Evolutionary conservation across 2,329 filamentous ascomycete genomes (phyloP), one percentile per base, ranked within the genome.

Genomic region (Chaetothyriales sp.): DNA sequence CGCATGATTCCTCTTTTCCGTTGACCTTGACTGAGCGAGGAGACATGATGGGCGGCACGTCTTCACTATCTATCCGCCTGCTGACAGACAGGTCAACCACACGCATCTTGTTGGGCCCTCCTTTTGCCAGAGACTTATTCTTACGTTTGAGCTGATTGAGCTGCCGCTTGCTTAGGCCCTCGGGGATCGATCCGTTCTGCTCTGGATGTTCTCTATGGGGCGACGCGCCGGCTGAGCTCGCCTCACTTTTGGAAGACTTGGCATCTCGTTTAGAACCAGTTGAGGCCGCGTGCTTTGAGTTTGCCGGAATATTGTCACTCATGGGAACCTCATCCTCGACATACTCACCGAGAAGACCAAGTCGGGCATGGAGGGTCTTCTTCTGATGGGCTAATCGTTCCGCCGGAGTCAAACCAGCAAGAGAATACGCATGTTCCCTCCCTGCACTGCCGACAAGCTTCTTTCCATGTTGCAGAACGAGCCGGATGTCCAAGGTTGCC

Each of bases 91-190:
- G 74, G 64, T 98, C 92, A 45, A 95, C 88, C 46, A 95, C 84
- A 0, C 86, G 82, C 49, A 86, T 83, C 65, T 95, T 96, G 57
- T 84, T 90, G 51, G 89, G 86, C 49, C 90, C 86, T 61, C 87
- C 83, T 65, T 92, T 87, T 2, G 88, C 82, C 60, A 93, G 86
- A 60, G 84, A 80, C 68, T 96, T 98, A 44, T 88, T 81, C 65
- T 96, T 95, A 44, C 92, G 80, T 67, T 96, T 96, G 8, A 98
- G 71, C 49, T 92, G 86, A 62, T 98, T 98, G 18, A 95, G 78
- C 62, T 98, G 92, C 43, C 92, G 80, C 54, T 92, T 90, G 70
- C 92, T 96, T 48, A 98, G 73, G 2, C 81, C 81, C 3, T 39
- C 32, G 12, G 32, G 32, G 15, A 39, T 10, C 10, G 32, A 9